phyloP scores from a whole-genome alignment of 2,329 filamentous ascomycete species.

The Colletotrichum siamense region DNA sequence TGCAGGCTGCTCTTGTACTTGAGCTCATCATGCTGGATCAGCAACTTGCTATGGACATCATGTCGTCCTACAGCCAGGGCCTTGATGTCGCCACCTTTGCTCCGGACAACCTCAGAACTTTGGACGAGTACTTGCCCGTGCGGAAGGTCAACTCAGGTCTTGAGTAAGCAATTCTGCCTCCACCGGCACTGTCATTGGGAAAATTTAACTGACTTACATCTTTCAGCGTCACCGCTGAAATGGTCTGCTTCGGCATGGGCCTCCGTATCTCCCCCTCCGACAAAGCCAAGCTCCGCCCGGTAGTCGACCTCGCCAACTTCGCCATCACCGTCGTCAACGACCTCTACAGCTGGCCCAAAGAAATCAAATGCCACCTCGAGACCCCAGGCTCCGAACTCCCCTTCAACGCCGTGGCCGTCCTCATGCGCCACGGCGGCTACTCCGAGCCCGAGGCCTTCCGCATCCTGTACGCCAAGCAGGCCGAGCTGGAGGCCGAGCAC shows the following conservation, averaged over 20 bases:
- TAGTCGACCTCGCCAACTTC: not conserved
- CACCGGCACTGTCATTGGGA: fast-evolving
- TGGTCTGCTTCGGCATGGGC: not conserved
- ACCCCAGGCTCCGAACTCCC: not conserved
- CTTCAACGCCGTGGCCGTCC: not conserved
- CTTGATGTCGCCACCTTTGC: not conserved
- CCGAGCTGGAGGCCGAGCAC: not conserved
- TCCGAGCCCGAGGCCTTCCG: not conserved
- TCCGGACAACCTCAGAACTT: not conserved
- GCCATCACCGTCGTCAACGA: not conserved
- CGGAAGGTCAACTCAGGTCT: not conserved
- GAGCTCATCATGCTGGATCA: not conserved
- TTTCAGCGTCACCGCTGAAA: not conserved
- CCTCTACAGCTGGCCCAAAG: not conserved
- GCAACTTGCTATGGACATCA: not conserved
- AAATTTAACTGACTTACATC: no score
- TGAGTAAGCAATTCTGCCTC: not conserved
- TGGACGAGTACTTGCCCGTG: not conserved
- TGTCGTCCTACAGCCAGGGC: not conserved
- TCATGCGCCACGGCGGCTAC: not conserved
- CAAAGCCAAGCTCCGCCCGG: not conserved
- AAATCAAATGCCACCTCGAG: not conserved
- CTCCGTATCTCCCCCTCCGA: not conserved
- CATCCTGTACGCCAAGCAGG: not conserved
- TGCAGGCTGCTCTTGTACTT: not conserved